These are phyloP conservation scores for Iris pallida DNA, from an alignment of 116 monocot species.

Conservation along the genomic window DNA sequence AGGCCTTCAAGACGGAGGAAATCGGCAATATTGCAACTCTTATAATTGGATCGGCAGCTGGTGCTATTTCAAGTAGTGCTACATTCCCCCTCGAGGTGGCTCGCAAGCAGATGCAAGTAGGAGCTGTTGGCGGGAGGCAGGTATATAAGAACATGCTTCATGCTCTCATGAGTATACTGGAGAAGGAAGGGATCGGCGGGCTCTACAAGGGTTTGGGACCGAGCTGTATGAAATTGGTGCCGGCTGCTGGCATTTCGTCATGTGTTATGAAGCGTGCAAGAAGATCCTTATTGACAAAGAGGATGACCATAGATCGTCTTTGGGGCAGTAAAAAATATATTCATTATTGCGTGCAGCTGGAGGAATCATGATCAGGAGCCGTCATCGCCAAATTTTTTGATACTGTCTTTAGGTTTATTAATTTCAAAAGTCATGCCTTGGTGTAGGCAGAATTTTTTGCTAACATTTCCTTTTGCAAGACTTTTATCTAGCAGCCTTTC, in stretches of 20 bases:
- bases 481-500: too few relatives aligned
- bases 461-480: too few relatives aligned
- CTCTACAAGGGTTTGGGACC: slow-evolving; percentile 86
- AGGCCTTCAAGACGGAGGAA: slow-evolving; percentile 48
- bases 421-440: too few relatives aligned
- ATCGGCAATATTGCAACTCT: slow-evolving; percentile 72
- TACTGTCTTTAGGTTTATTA: too few relatives aligned
- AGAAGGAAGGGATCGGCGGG: slow-evolving; percentile 75
- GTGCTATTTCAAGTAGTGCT: slow-evolving; percentile 78
- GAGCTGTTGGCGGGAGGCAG: slow-evolving; percentile 75
- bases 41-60: slow-evolving; percentile 81
- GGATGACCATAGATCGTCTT: slow-evolving; percentile 21
- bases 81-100: slow-evolving; percentile 93
- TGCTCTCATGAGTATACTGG: slow-evolving; percentile 67
- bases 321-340: too few relatives aligned
- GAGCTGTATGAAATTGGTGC: slow-evolving; percentile 89
- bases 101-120: slow-evolving; percentile 93
- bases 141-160: slow-evolving; percentile 90
- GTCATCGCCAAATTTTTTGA: too few relatives aligned
- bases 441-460: too few relatives aligned
- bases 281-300: slow-evolving; percentile 74
- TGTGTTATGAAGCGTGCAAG: slow-evolving; percentile 98
- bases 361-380: too few relatives aligned
- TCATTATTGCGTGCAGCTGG: too few relatives aligned
- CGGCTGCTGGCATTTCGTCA: slow-evolving; percentile 94